A percentile compares a stretch with the other conserved stretches of the same genome.
Evolutionary conservation across 768 basidiomycete genomes (phyloP).

Genomic region (Collybia sp.): DNA sequence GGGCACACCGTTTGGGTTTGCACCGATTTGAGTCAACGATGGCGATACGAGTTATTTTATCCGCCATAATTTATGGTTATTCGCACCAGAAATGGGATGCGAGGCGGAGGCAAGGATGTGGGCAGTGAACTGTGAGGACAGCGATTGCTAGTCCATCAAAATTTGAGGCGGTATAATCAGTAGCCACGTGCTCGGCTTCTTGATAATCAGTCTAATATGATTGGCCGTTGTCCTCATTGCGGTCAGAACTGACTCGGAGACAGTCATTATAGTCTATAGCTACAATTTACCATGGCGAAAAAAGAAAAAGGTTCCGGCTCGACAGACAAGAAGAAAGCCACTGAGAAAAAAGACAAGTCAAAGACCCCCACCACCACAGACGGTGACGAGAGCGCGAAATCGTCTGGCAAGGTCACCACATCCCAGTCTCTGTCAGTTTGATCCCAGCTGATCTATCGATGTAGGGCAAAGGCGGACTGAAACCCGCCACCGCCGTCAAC

Average conservation of each 20-base stretch:
- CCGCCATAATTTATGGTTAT: slow-evolving; percentile 49
- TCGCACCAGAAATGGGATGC: no score
- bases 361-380: slow-evolving; percentile 31
- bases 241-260: no score
- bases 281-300: slow-evolving; percentile 26
- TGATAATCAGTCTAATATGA: no score
- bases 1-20: slow-evolving; percentile 95
- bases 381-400: slow-evolving; percentile 23
- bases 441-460: neutral
- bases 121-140: no score
- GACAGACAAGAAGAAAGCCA: slow-evolving; percentile 28
- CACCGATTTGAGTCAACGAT: slow-evolving; percentile 90
- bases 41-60: slow-evolving; percentile 97
- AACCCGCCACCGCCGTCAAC: slow-evolving; percentile 77
- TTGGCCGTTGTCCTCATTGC: no score
- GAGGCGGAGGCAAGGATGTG: no score
- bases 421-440: no score
- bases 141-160: no score
- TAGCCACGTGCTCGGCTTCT: no score
- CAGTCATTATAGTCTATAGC: neutral
- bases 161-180: no score
- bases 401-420: no score
- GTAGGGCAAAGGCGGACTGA: slow-evolving; percentile 55
- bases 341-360: slow-evolving; percentile 40
- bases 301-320: slow-evolving; percentile 16